Conservation (phyloP, 78 protist genomes). For the Mastigamoeba balamuthi region DNA sequence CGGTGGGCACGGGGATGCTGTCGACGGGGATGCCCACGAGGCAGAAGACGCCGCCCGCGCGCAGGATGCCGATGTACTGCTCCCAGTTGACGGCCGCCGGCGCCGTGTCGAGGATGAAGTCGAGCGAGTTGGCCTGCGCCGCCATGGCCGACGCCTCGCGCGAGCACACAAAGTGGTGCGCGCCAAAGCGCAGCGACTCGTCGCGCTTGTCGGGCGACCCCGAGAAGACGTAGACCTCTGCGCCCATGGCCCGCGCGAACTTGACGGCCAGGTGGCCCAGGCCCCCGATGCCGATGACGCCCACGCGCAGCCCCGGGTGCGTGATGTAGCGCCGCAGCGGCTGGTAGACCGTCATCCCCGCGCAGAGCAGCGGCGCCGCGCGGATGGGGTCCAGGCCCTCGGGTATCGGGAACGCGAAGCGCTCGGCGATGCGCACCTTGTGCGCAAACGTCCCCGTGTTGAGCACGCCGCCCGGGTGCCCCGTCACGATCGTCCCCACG, state of each 20-base stretch:
- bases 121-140: background rate
- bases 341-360: conserved; percentile 26
- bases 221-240: background rate
- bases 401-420: conserved; percentile 2
- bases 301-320: background rate
- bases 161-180: background rate
- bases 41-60: background rate
- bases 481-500: background rate
- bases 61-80: background rate
- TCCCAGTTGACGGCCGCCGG: background rate
- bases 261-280: conserved; percentile 12
- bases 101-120: background rate
- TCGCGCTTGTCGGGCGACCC: background rate
- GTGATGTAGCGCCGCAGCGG: background rate
- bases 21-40: background rate
- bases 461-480: too few species aligned
- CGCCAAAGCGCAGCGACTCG: background rate
- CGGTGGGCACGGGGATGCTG: background rate
- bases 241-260: conserved; percentile 14
- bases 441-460: conserved; percentile 25
- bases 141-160: background rate
- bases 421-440: background rate
- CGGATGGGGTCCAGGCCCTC: background rate
- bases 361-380: conserved; percentile 47
- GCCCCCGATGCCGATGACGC: background rate